phyloP scores from a whole-genome alignment of 805 yeast species.

The Myxozyma neglecta region DNA sequence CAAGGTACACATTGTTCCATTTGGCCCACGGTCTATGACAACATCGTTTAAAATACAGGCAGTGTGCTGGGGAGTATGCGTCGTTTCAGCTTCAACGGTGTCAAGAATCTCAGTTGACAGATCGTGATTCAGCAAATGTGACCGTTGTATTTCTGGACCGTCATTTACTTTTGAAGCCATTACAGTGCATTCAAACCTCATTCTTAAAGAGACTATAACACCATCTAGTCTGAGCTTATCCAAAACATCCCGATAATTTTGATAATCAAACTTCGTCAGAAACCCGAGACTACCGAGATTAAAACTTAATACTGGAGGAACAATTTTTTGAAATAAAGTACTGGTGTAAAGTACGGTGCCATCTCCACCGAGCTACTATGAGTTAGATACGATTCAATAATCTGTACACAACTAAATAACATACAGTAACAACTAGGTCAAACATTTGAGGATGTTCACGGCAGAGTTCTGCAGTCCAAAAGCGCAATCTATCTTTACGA shows the following conservation, averaged over 20 bases:
- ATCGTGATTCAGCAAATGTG: slow-evolving; percentile 5
- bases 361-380: slow-evolving; percentile 76
- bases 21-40: slow-evolving; percentile 55
- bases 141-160: slow-evolving; percentile 10
- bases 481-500: slow-evolving; percentile 41
- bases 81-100: slow-evolving; percentile 12
- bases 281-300: slow-evolving; percentile 90
- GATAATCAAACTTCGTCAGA: slow-evolving; percentile 57
- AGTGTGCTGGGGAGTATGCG: slow-evolving; percentile 36
- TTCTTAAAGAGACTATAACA: slow-evolving; percentile 50
- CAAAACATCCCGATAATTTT: slow-evolving; percentile 43
- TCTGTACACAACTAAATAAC: neutral
- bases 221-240: slow-evolving; percentile 46
- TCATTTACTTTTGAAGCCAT: slow-evolving; percentile 40
- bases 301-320: slow-evolving; percentile 76
- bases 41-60: slow-evolving; percentile 53
- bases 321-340: slow-evolving; percentile 74
- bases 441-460: slow-evolving; percentile 40
- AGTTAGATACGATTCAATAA: neutral
- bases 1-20: slow-evolving; percentile 52
- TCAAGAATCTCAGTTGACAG: slow-evolving; percentile 26
- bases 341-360: slow-evolving; percentile 66
- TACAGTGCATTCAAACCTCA: slow-evolving; percentile 54
- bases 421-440: slow-evolving; percentile 73
- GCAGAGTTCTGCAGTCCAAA: slow-evolving; percentile 47